Percentiles rank a stretch among this genome's conserved stretches.
Evolutionary conservation across 164 flowering plant genomes (phyloP).

Genomic region (Magnolia changhungtana): DNA sequence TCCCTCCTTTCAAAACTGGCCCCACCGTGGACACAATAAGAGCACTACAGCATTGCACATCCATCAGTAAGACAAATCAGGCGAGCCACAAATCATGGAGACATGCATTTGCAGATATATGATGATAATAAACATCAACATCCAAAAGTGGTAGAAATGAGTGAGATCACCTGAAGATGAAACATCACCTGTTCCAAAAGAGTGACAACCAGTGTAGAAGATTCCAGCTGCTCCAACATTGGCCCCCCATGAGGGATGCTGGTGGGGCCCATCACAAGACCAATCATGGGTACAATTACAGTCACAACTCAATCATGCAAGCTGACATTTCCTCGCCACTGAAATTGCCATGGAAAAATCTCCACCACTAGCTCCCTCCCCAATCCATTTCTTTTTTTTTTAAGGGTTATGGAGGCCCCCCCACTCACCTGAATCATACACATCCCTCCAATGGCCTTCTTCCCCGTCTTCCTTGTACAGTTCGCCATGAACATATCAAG

Average conservation of each 20-base stretch:
- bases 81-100: not conserved
- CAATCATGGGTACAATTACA: not conserved
- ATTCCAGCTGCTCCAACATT: not conserved
- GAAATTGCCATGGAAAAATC: conserved; percentile 1
- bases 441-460: not conserved
- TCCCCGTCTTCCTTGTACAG: conserved; percentile 6
- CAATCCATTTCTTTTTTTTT: not conserved
- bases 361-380: conserved; percentile 14
- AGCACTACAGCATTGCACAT: not conserved
- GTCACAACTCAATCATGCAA: conserved; percentile 6
- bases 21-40: not conserved
- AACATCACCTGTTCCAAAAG: not conserved
- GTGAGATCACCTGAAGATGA: not conserved
- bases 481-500: conserved; percentile 9
- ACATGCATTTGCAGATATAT: not conserved
- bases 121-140: not conserved
- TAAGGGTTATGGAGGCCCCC: conserved; percentile 8
- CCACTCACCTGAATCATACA: conserved; percentile 8
- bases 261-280: too few relatives aligned
- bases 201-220: not conserved
- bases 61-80: not conserved
- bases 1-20: not conserved
- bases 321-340: conserved; percentile 4
- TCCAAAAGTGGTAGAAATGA: not conserved
- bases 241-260: not conserved